Evolutionary conservation across 192 early-diverging fungal genomes (phyloP).

Genomic region (Podochytrium sp.): DNA sequence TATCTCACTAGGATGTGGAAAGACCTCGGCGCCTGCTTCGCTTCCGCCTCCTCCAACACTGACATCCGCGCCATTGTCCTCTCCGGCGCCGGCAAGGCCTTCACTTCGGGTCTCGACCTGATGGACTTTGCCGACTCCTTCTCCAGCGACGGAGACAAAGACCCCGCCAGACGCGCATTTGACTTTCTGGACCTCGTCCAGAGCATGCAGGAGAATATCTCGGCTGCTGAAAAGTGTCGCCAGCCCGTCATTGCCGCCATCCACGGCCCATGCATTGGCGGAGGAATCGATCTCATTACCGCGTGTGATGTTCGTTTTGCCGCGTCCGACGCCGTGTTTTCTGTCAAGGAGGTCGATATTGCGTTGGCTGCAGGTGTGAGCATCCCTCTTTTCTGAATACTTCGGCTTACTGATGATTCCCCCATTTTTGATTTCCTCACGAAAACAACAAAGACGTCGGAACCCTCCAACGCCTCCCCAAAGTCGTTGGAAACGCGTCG

Average conservation of each 20-base stretch:
- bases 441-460: conserved; percentile 69
- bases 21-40: conserved; percentile 71
- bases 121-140: neutral
- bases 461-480: conserved; percentile 93
- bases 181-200: conserved; percentile 35
- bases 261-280: conserved; percentile 75
- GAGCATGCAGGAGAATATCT: conserved; percentile 55
- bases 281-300: conserved; percentile 80
- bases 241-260: conserved; percentile 90
- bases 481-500: conserved; percentile 88
- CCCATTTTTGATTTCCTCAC: too few species aligned
- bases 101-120: conserved; percentile 89
- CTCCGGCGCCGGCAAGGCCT: conserved; percentile 68
- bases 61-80: conserved; percentile 78
- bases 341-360: conserved; percentile 86
- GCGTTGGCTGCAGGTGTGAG: conserved; percentile 75
- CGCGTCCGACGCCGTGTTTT: conserved; percentile 77
- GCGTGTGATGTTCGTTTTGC: conserved; percentile 93
- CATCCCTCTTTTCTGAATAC: neutral
- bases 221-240: conserved; percentile 80
- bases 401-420: neutral
- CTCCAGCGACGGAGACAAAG: neutral
- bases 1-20: conserved; percentile 57
- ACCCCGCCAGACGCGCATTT: conserved; percentile 44
- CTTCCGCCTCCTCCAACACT: conserved; percentile 58